Evolutionary conservation across 768 basidiomycete genomes (phyloP).

Genomic region (Termitomyces sp.): DNA sequence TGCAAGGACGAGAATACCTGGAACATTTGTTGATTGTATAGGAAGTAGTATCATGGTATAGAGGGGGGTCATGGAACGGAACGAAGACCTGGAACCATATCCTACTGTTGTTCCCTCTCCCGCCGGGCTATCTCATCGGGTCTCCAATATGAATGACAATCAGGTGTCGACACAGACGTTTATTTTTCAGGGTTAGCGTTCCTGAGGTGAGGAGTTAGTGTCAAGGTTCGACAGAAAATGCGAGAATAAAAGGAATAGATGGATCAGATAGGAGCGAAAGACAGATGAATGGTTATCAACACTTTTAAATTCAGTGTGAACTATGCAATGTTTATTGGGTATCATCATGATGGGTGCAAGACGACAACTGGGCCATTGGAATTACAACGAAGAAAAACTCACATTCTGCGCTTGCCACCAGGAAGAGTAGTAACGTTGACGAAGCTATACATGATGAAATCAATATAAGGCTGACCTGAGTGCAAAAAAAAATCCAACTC

Average conservation of each 20-base stretch:
- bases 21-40: conserved; percentile 15
- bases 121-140: no score
- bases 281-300: conserved; percentile 89
- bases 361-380: not conserved
- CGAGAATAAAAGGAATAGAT: conserved; percentile 7
- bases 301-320: conserved; percentile 88
- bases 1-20: conserved; percentile 9
- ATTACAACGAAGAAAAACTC: conserved; percentile 27
- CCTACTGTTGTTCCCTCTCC: not conserved
- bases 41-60: conserved; percentile 7
- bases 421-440: conserved; percentile 90
- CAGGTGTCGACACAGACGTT: conserved; percentile 6
- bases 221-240: conserved; percentile 1
- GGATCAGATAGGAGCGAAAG: conserved; percentile 99
- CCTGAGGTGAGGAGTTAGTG: conserved; percentile 32
- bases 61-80: not conserved
- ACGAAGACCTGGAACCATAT: not conserved
- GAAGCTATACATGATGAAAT: conserved; percentile 53
- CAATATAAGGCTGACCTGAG: conserved; percentile 50
- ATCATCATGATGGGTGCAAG: conserved; percentile 41
- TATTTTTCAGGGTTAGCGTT: conserved; percentile 66
- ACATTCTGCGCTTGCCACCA: conserved; percentile 96
- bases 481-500: not conserved
- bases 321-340: conserved; percentile 69
- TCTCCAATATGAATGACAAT: not conserved